Conservation (phyloP, 2,329 filamentous ascomycete genomes). For the Monosporascus sp. region DNA sequence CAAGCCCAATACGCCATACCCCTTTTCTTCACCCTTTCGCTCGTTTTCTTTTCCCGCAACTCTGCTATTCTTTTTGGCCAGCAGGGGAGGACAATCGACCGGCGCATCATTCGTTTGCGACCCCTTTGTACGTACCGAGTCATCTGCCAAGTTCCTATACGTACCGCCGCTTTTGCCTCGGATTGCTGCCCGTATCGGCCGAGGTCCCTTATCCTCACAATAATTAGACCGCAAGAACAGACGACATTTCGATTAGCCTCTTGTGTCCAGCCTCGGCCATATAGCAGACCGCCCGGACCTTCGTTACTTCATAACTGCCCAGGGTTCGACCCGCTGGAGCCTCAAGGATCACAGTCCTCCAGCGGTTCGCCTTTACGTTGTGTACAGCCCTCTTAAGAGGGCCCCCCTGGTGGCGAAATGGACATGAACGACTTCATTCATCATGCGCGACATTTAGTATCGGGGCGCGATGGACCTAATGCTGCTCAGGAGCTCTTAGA, state of each 20-base stretch:
- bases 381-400: background rate
- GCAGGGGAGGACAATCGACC: conserved; percentile 2
- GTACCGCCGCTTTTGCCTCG: background rate
- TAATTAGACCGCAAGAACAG: background rate
- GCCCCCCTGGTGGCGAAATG: conserved; percentile 2
- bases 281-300: background rate
- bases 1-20: background rate
- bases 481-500: conserved; percentile 41
- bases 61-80: background rate
- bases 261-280: background rate
- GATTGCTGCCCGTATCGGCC: background rate
- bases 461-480: conserved; percentile 14
- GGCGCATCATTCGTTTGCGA: conserved; percentile 12
- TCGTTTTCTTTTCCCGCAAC: background rate
- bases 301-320: background rate
- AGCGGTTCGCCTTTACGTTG: background rate
- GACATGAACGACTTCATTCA: conserved; percentile 13
- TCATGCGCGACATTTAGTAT: conserved; percentile 8
- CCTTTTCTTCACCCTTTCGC: background rate
- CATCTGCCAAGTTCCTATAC: background rate
- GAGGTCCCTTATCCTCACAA: background rate
- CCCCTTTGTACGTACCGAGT: conserved; percentile 9
- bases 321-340: background rate
- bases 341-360: background rate
- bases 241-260: background rate